A percentile compares a stretch with the other conserved stretches of the same genome.
Evolutionary conservation across 345 rosid genomes (phyloP).

Genomic region (Aegle marmelos): DNA sequence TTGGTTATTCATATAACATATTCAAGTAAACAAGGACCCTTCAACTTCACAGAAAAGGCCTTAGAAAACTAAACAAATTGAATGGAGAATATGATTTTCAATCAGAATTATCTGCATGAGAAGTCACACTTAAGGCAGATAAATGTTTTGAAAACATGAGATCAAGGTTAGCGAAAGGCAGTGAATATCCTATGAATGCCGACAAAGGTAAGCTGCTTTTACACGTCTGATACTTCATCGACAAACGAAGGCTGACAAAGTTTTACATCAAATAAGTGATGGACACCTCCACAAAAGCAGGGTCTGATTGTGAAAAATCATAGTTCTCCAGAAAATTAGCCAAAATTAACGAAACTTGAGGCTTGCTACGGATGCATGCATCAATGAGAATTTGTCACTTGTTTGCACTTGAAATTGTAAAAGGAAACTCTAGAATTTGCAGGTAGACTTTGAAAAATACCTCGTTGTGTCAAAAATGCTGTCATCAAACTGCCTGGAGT

Average conservation of each 20-base stretch:
- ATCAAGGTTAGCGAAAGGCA: background rate
- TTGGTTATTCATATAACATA: background rate
- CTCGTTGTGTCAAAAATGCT: conserved; percentile 84
- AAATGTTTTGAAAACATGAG: background rate
- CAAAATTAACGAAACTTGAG: background rate
- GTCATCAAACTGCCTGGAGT: conserved; percentile 96
- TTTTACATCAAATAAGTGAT: background rate
- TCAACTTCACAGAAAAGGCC: background rate
- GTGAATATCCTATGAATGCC: background rate
- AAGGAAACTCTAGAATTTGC: background rate
- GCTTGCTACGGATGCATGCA: background rate
- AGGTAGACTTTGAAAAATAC: conserved; percentile 31
- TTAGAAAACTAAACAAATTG: background rate
- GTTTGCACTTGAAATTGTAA: background rate
- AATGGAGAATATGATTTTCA: background rate
- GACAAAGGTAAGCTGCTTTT: background rate
- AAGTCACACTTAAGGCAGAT: background rate
- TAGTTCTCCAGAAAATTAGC: background rate
- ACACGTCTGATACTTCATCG: background rate
- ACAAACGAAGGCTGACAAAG: background rate
- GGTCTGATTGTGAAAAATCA: background rate
- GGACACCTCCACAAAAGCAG: background rate
- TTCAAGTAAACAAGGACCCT: background rate
- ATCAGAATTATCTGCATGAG: background rate
- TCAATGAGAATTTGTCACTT: background rate